A percentile compares a stretch with the other conserved stretches of the same genome.
Conservation (phyloP, 2,329 filamentous ascomycete genomes). For the Elsinoe australis region DNA sequence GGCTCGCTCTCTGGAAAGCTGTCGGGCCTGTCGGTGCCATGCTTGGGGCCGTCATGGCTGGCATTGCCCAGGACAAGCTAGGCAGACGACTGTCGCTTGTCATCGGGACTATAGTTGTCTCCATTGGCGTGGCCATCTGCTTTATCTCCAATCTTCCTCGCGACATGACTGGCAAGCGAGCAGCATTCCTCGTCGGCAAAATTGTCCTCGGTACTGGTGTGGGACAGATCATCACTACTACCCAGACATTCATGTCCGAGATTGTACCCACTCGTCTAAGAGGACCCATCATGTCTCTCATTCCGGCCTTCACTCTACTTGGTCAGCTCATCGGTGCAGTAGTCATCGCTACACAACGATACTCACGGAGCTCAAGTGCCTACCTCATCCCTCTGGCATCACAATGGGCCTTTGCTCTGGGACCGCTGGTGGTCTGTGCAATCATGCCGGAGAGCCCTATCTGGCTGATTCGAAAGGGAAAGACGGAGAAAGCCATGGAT, state of each 20-base stretch:
- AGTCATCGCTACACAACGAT: slow-evolving; percentile 35
- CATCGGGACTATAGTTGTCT: slow-evolving; percentile 1
- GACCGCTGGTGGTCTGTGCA: slow-evolving; percentile 38
- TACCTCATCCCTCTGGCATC: slow-evolving; percentile 39
- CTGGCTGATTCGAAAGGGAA: slow-evolving; percentile 40
- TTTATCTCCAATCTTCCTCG: not conserved
- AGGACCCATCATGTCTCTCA: slow-evolving; percentile 43
- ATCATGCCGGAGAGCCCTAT: slow-evolving; percentile 47
- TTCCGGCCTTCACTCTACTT: slow-evolving; percentile 44
- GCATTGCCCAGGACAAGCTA: not conserved
- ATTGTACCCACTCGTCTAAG: slow-evolving; percentile 41
- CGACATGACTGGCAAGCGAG: not conserved
- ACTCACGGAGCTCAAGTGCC: slow-evolving; percentile 26
- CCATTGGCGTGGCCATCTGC: not conserved
- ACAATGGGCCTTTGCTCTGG: slow-evolving; percentile 39
- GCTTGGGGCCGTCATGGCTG: slow-evolving; percentile 4
- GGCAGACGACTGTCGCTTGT: slow-evolving; percentile 5
- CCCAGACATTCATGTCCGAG: slow-evolving; percentile 42
- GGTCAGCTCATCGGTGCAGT: slow-evolving; percentile 43
- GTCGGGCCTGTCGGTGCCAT: slow-evolving; percentile 7
- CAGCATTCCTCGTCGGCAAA: slow-evolving; percentile 98
- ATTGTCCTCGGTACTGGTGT: slow-evolving; percentile 93
- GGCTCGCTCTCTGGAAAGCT: slow-evolving; percentile 11
- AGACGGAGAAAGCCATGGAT: slow-evolving; percentile 29
- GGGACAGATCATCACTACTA: slow-evolving; percentile 49